Conservation (phyloP, 495 filamentous ascomycete species). For the Neurospora terricola region DNA sequence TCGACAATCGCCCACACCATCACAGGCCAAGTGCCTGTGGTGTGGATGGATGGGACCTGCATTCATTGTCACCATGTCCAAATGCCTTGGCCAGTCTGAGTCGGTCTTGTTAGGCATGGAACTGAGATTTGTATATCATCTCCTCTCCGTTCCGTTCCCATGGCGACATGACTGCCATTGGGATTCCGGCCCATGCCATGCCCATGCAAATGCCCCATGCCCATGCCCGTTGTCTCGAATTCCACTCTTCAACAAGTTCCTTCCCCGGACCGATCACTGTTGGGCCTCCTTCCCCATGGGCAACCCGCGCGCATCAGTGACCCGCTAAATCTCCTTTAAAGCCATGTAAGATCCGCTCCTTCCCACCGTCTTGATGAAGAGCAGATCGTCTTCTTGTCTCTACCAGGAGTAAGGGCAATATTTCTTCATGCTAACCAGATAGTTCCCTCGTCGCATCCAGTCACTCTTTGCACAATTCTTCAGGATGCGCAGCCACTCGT, state of each 20-base stretch:
- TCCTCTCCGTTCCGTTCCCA: neutral
- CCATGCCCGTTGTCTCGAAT: neutral
- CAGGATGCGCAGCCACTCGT: conserved; percentile 8
- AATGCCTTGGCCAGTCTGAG: neutral
- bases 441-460: neutral
- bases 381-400: neutral
- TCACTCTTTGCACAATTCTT: conserved; percentile 4
- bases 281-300: neutral
- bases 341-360: neutral
- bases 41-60: neutral
- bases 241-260: neutral
- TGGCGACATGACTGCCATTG: neutral
- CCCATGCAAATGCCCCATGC: neutral
- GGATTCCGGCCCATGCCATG: neutral
- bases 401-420: neutral
- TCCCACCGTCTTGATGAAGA: neutral
- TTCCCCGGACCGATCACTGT: neutral
- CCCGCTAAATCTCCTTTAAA: neutral
- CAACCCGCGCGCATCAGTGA: neutral
- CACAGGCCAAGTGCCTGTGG: neutral
- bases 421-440: neutral
- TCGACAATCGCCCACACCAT: neutral
- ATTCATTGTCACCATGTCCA: neutral
- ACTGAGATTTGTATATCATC: neutral
- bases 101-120: neutral